Base-by-base conservation (phyloP, 768 basidiomycete species). In the Coprinellus micaceus region DNA sequence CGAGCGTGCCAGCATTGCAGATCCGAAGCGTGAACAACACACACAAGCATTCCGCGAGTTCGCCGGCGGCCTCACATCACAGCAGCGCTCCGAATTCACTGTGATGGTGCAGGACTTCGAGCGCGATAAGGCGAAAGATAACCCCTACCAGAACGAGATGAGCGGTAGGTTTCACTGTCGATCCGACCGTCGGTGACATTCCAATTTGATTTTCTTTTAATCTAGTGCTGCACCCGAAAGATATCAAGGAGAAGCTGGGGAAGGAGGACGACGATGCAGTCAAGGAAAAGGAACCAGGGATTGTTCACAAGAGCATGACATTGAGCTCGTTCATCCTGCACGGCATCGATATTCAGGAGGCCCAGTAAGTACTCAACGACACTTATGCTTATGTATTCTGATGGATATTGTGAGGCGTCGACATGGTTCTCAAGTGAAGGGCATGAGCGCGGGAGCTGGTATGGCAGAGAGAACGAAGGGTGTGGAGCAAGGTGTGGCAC, bases 291-390 rank as follows among this genome's bases (percentile, higher is more conserved):
- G 48, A 49, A 2, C 40, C 25, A 29, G 33, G 1, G 0, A 11
- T 53, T 25, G 19, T 67, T 7, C 64, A 64, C 41, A 41, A 50
- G 13, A 53, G 62, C 28, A 40, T 64, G 0, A 46, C 63, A 0
- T 66, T 69, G 6, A 65, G 64, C 29, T 46, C 61, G 11, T 59
- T 76, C 15, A 61, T 74, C 37, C 57, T 56, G 0, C 61, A 60
- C 22, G 72, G 68, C 4, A 46, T 74, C 1, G 68, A 74, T 28
- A 26, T 75, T 7, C 71, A 76, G 53, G 68, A 69, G 13, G 60
- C 57, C 33, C 71, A 74, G 72, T 74, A 49, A 28, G 69, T 67
- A 15, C 15, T 53, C 24, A 36, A 26, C 46, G 19, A 15, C 21
- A 37, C 17, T 15, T 22, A 25, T 21, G 39, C 40, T 41, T 29